phyloP scores from a whole-genome alignment of 805 yeast species.

The Isabelozyma rhagii region DNA sequence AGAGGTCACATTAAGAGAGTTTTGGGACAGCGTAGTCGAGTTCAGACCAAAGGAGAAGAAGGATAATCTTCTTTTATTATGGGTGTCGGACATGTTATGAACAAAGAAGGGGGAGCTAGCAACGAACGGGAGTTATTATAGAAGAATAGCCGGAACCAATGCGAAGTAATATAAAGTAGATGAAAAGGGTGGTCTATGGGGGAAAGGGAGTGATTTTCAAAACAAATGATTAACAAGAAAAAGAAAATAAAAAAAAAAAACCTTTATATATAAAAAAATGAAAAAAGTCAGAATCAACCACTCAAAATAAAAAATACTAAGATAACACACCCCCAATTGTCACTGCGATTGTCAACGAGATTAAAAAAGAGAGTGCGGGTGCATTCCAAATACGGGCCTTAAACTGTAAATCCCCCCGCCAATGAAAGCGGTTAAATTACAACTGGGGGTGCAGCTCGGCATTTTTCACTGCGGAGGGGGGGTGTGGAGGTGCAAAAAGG shows the following conservation, averaged over 20 bases:
- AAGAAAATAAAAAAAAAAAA: too few species aligned
- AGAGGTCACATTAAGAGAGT: background rate
- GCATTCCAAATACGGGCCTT: background rate
- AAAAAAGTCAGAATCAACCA: background rate
- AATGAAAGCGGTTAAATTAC: background rate
- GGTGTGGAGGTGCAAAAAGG: background rate
- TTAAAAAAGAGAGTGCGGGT: background rate
- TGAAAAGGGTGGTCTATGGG: background rate
- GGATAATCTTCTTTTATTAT: background rate
- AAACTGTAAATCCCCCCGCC: background rate
- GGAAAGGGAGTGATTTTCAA: background rate
- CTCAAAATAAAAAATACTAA: background rate
- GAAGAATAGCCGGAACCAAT: background rate
- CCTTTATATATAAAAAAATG: background rate
- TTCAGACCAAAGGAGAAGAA: conserved; percentile 1
- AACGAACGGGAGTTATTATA: background rate
- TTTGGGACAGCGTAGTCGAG: background rate
- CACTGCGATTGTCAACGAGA: background rate
- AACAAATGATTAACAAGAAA: background rate
- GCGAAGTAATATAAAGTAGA: background rate
- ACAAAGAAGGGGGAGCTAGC: background rate
- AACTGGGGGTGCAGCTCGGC: background rate
- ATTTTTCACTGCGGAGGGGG: background rate
- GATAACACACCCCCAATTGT: background rate
- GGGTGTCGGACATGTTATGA: background rate